Evolutionary conservation across 257 asterid genomes (phyloP), one percentile per base, ranked within the genome.

Genomic region (Primulina tabacum): DNA sequence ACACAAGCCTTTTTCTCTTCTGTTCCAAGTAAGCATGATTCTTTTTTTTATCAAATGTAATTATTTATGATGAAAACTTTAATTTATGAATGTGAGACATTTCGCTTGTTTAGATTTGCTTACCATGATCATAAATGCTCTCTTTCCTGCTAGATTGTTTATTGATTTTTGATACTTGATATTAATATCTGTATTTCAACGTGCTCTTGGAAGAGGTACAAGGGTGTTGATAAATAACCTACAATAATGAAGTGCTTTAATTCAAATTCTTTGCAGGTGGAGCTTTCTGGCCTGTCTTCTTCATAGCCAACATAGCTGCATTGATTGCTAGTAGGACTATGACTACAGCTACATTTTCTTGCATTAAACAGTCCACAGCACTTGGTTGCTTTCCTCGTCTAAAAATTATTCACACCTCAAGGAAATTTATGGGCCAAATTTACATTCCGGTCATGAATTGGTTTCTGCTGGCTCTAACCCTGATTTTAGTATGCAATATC

Each of bases 311-410:
- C 77, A 70, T 89, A 71, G 99, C 99, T 73, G 99, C 99, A 35
- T 75, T 94, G 79, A 89, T 94, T 75, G 99, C 99, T 75, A 94
- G 99, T 84, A 83, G 97, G 83, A 90, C 98, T 53, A 91, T 88
- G 96, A 91, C 96, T 60, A 89, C 99, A 58, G 98, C 98, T 16
- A 89, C 97, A 50, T 94, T 94, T 83, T 89, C 99, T 47, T 91
- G 97, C 79, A 88, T 94, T 52, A 91, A 94, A 72, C 99, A 94
- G 75, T 88, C 99, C 75, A 83, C 89, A 26, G 93, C 97, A 11
- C 96, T 94, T 56, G 99, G 99, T 63, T 94, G 99, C 80, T 94
- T 94, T 76, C 99, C 99, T 74, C 96, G 98, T 73, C 92, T 94
- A 30, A 94, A 94, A 85, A 89, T 94, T 62, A 77, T 94, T 69